These are phyloP conservation scores for Chloropicon primus DNA, from an alignment of 139 green algal genomes.

Conservation along the genomic window DNA sequence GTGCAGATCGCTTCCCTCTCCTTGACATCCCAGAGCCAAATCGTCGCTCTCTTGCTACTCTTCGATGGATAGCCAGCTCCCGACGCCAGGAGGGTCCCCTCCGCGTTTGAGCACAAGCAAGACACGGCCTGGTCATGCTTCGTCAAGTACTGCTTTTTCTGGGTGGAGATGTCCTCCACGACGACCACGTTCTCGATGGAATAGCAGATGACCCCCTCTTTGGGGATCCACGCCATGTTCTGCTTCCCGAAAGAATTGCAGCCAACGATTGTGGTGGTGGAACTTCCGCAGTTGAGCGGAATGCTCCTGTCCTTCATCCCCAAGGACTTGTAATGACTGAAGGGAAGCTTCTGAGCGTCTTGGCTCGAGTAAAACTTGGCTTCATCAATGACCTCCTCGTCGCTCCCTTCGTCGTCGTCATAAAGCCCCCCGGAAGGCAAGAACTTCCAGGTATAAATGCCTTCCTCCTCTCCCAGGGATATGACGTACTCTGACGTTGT, in stretches of 20 bases:
- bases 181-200: constrained; percentile 27
- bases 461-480: constrained; percentile 1
- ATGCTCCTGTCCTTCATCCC: not conserved
- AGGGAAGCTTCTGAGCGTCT: not conserved
- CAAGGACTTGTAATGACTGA: not conserved
- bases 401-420: not conserved
- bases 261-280: not conserved
- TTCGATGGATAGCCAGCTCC: not conserved
- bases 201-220: constrained; percentile 27
- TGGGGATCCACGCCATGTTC: constrained; percentile 20
- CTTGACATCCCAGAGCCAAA: not conserved
- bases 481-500: constrained; percentile 4
- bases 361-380: not conserved
- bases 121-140: constrained; percentile 13
- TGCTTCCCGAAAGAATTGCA: constrained; percentile 7
- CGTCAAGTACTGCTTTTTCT: constrained; percentile 15
- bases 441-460: constrained; percentile 7
- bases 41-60: not conserved
- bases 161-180: constrained; percentile 29
- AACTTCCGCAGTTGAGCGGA: not conserved
- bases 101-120: constrained; percentile 8
- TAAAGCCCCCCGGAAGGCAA: not conserved
- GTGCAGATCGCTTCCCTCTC: not conserved
- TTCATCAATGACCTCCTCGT: not conserved
- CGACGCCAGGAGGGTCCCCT: constrained; percentile 10